Base-by-base conservation (phyloP, 176 grass and related monocot species). In the Oryza glaberrima region DNA sequence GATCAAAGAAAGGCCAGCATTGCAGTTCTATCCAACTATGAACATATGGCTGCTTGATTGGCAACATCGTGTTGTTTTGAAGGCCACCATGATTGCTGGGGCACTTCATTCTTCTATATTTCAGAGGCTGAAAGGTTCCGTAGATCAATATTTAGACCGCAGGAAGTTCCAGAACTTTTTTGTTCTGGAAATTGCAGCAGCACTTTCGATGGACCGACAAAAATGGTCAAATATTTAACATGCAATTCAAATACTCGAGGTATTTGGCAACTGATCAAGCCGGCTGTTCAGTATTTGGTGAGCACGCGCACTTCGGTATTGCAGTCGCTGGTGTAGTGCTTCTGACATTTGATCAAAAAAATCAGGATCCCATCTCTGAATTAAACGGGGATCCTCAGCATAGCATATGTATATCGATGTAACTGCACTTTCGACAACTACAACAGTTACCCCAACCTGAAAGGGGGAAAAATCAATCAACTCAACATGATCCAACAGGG, bases 371-470 rank as follows among this genome's bases (percentile, higher is more conserved):
- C 96, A 99, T 85, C 93, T 94, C 84, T 94, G 93, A 69, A 99
- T 95, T 78, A 99, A 79, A 56, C 74, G 83, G 44, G 96, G 96
- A 73, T 99, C 93, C 84, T 96, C 88, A 0, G 96, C 96, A 60
- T 90, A 99, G 80, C 93, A 99, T 81, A 99, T 93, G 81, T 99
- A 96, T 85, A 99, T 99, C 36, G 96, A 99, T 49, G 96, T 99
- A 11, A 99, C 96, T 32, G 93, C 96, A 20, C 96, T 95, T 92
- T 99, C 96, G 0, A 99, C 90, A 54, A 96, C 96, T 45, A 99
- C 96, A 60, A 96, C 96, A 49, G 93, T 90, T 65, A 94, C 61
- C 15, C 96, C 96, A 22, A 99, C 85, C 93, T 98, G 88, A 28
- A 68, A 92, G 54, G 52, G 14, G 4, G 7, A 90, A 92, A 67